A percentile compares a stretch with the other conserved stretches of the same genome.
Conservation (phyloP, 106 monocot species). For the Acorus calamus region DNA sequence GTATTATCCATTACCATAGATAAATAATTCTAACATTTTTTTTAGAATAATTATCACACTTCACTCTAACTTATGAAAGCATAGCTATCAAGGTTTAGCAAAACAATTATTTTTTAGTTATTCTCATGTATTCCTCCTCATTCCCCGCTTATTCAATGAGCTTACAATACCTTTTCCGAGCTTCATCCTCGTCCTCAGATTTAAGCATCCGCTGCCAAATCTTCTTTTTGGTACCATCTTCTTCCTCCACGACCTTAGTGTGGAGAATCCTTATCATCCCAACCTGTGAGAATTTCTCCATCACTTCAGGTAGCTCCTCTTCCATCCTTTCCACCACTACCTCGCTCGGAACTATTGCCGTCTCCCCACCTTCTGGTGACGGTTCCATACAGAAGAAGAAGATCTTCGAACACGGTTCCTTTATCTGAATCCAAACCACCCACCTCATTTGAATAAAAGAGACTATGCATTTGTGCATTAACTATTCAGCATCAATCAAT, state of each 20-base stretch:
- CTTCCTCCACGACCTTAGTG: background rate
- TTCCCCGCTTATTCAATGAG: no score
- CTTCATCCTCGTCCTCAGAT: slow-evolving; percentile 17
- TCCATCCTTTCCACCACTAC: slow-evolving; percentile 25
- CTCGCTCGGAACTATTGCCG: slow-evolving; percentile 16
- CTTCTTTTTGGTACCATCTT: background rate
- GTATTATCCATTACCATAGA: no score
- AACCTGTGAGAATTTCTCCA: slow-evolving; percentile 4
- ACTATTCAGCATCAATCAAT: no score
- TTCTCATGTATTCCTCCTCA: no score
- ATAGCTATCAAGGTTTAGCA: no score
- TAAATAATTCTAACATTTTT: no score
- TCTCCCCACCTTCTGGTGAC: slow-evolving; percentile 16
- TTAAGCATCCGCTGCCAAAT: slow-evolving; percentile 3
- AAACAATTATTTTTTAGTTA: no score
- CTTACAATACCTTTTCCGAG: slow-evolving; percentile 5
- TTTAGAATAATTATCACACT: no score
- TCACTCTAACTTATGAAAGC: no score
- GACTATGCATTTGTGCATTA: no score
- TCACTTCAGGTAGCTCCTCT: slow-evolving; percentile 11
- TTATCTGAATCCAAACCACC: background rate
- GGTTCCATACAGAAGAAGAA: slow-evolving; percentile 25
- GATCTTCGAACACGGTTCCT: slow-evolving; percentile 13
- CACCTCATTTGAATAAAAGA: no score
- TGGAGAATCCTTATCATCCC: background rate